These are phyloP conservation scores for Trichoderma cornu-damae DNA, from an alignment of 2,329 filamentous ascomycete genomes.

Conservation along the genomic window DNA sequence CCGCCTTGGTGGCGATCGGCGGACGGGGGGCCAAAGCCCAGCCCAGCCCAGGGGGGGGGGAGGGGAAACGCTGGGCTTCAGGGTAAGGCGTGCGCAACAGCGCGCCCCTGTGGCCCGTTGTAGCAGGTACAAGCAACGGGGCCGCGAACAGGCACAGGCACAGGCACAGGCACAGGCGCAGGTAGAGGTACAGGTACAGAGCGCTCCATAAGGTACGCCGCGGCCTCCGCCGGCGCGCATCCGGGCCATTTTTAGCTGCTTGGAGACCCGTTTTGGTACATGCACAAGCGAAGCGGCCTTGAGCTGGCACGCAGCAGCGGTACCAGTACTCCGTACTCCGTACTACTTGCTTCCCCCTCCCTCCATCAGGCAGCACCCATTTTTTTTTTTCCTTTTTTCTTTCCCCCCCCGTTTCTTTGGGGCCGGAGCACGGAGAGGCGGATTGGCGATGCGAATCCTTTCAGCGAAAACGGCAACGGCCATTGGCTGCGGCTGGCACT, in stretches of 20 bases:
- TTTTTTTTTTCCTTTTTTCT: too few relatives aligned
- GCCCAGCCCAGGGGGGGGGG: neutral
- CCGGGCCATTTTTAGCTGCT: too few relatives aligned
- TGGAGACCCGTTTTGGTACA: neutral
- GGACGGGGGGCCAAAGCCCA: neutral
- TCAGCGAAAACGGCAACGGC: neutral
- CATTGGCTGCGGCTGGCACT: neutral
- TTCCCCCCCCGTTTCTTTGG: neutral
- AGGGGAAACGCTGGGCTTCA: too few relatives aligned
- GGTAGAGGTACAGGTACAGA: too few relatives aligned
- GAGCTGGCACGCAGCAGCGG: slow-evolving; percentile 7
- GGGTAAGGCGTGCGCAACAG: neutral
- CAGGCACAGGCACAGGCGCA: too few relatives aligned
- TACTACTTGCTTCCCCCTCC: too few relatives aligned
- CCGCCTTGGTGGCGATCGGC: slow-evolving; percentile 13
- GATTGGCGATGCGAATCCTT: slow-evolving; percentile 1
- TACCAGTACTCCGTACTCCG: slow-evolving; percentile 11
- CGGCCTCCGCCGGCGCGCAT: neutral
- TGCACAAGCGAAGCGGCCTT: slow-evolving; percentile 2
- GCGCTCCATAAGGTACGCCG: too few relatives aligned
- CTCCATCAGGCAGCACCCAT: too few relatives aligned
- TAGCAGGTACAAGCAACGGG: too few relatives aligned
- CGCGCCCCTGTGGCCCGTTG: too few relatives aligned
- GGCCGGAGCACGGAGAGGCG: neutral
- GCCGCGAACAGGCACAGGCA: too few relatives aligned